phyloP scores from a whole-genome alignment of 1,139 yeast genomes.

The Neolecta irregularis region DNA sequence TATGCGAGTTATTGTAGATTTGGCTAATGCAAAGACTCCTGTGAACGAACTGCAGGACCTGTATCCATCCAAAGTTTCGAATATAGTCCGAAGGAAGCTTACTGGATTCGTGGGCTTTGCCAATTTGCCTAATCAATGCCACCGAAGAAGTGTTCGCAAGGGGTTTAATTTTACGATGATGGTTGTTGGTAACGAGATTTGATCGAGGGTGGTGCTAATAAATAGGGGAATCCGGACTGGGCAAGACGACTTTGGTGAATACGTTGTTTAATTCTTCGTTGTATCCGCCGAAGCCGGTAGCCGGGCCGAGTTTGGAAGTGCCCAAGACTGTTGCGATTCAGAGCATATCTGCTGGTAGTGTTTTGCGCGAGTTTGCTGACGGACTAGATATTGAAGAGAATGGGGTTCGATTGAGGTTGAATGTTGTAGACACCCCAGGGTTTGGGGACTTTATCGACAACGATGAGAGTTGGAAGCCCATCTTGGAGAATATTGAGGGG shows the following conservation, averaged over 20 bases:
- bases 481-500: slow-evolving; percentile 72
- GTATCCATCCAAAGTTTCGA: no score
- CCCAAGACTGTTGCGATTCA: slow-evolving; percentile 44
- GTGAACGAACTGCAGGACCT: no score
- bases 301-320: slow-evolving; percentile 21
- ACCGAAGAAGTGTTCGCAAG: slow-evolving; percentile 78
- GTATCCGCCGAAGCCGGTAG: slow-evolving; percentile 14
- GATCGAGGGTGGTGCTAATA: slow-evolving; percentile 2
- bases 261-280: slow-evolving; percentile 61
- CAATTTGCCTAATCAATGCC: slow-evolving; percentile 97
- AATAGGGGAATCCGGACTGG: slow-evolving; percentile 77
- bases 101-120: slow-evolving; percentile 90
- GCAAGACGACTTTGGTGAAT: slow-evolving; percentile 83
- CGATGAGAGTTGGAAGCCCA: slow-evolving; percentile 81
- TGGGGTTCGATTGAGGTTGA: slow-evolving; percentile 73
- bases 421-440: slow-evolving; percentile 83
- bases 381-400: slow-evolving; percentile 82
- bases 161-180: slow-evolving; percentile 85
- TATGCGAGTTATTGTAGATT: no score
- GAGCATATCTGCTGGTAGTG: slow-evolving; percentile 46
- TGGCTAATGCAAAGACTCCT: no score
- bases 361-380: no score
- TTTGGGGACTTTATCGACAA: slow-evolving; percentile 88
- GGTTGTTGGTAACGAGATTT: slow-evolving; percentile 47
- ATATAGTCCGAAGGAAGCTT: slow-evolving; percentile 13